These are phyloP conservation scores for Cladosporium phlei DNA, from an alignment of 2,329 filamentous ascomycete species.

Conservation along the genomic window DNA sequence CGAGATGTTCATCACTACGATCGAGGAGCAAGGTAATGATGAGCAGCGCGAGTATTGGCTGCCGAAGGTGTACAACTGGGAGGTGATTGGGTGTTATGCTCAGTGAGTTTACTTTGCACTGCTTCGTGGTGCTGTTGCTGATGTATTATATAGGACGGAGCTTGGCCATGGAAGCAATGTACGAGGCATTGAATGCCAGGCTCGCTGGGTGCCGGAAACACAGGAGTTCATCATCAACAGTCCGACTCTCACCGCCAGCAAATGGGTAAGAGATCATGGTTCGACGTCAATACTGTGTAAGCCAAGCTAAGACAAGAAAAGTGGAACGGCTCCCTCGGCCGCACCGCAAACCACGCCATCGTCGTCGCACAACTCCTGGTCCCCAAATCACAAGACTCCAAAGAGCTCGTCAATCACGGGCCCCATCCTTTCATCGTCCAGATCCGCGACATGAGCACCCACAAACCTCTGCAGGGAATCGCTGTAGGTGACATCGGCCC, in stretches of 20 bases:
- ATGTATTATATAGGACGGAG: conserved; percentile 34
- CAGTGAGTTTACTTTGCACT: conserved; percentile 26
- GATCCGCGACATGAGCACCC: conserved; percentile 46
- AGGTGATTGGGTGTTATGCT: conserved; percentile 50
- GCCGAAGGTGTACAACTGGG: conserved; percentile 45
- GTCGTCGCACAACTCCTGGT: conserved; percentile 50
- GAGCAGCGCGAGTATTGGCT: conserved; percentile 47
- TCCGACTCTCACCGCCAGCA: conserved; percentile 49
- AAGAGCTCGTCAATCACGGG: conserved; percentile 42
- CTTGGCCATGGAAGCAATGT: conserved; percentile 52
- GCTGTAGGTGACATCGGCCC: conserved; percentile 52
- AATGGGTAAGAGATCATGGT: conserved; percentile 34
- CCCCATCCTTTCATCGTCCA: conserved; percentile 51
- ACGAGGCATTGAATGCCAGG: conserved; percentile 45
- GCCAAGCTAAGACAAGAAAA: neutral
- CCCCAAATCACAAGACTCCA: conserved; percentile 31
- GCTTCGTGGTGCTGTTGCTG: neutral
- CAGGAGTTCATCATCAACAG: conserved; percentile 50
- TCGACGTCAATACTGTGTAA: neutral
- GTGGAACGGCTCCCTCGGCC: conserved; percentile 51
- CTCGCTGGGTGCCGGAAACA: conserved; percentile 42
- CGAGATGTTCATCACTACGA: conserved; percentile 50
- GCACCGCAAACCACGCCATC: conserved; percentile 53
- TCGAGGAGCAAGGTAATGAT: conserved; percentile 47
- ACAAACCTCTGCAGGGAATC: conserved; percentile 45